Percentiles rank a stretch among this genome's conserved stretches.
These are phyloP conservation scores for Vachellia pachyceras DNA, from an alignment of 306 rosid genomes.

Conservation along the genomic window DNA sequence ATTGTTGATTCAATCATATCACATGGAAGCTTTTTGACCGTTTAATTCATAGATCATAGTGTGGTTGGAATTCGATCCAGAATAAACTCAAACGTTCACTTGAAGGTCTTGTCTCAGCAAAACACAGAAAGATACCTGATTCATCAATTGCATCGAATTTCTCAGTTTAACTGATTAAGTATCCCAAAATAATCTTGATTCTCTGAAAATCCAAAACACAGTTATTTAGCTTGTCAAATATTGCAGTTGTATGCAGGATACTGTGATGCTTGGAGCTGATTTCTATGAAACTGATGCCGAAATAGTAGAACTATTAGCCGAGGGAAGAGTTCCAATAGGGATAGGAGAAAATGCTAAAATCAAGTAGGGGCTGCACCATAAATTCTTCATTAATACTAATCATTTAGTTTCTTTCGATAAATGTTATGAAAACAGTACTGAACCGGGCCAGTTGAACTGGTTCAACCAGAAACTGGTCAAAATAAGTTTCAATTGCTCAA, in stretches of 20 bases:
- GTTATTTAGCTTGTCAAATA: not conserved
- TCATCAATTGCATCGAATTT: constrained; percentile 17
- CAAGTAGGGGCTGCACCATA: constrained; percentile 51
- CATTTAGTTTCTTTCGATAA: constrained; percentile 14
- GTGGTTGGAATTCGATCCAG: constrained; percentile 92
- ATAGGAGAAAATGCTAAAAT: constrained; percentile 90
- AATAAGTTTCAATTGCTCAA: constrained; percentile 10
- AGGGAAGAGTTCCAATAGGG: constrained; percentile 90
- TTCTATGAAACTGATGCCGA: constrained; percentile 82
- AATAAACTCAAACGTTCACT: constrained; percentile 75
- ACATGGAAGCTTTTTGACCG: constrained; percentile 89
- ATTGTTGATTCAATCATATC: constrained; percentile 87
- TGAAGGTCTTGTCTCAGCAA: constrained; percentile 71
- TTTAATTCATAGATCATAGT: constrained; percentile 81
- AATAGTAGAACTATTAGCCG: constrained; percentile 63
- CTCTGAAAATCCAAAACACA: not conserved
- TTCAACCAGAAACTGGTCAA: not conserved
- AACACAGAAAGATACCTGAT: constrained; percentile 18
- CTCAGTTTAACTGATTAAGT: constrained; percentile 26
- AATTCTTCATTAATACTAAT: not conserved
- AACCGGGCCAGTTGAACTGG: not conserved
- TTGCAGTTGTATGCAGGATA: constrained; percentile 64
- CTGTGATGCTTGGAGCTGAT: constrained; percentile 97
- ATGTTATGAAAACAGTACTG: not conserved
- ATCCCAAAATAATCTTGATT: constrained; percentile 4